A percentile compares a stretch with the other conserved stretches of the same genome.
phyloP scores from a whole-genome alignment of 805 yeast species.

The Saturnispora diversa region DNA sequence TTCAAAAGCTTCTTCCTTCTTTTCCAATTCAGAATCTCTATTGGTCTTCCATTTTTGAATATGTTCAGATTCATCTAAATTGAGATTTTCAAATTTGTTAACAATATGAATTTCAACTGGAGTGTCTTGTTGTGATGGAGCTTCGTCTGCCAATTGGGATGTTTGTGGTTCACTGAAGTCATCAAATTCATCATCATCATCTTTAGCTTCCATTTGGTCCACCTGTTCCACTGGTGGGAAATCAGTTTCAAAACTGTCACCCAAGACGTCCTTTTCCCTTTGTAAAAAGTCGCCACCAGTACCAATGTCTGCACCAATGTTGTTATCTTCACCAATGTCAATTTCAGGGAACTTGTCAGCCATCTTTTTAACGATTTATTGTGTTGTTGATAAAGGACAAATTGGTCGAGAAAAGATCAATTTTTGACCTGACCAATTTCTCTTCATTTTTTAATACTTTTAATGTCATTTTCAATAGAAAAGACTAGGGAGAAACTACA shows the following conservation, averaged over 20 bases:
- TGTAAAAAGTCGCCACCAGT: constrained; percentile 46
- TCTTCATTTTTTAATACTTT: background rate
- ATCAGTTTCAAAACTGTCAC: constrained; percentile 64
- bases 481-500: constrained; percentile 40
- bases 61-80: constrained; percentile 47
- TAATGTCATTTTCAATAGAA: constrained; percentile 48
- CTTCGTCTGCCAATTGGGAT: no score
- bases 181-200: constrained; percentile 39
- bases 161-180: constrained; percentile 36
- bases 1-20: constrained; percentile 66
- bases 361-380: constrained; percentile 32
- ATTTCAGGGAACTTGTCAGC: constrained; percentile 74
- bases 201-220: constrained; percentile 32
- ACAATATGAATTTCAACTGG: constrained; percentile 20
- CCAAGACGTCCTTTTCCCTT: constrained; percentile 60
- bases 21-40: constrained; percentile 66
- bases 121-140: constrained; percentile 6
- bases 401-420: background rate
- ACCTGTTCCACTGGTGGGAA: constrained; percentile 34
- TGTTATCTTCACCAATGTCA: constrained; percentile 32
- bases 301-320: constrained; percentile 25
- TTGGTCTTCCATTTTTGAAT: constrained; percentile 74
- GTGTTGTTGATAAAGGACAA: constrained; percentile 1
- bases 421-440: background rate
- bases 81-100: constrained; percentile 31